A percentile compares a stretch with the other conserved stretches of the same genome.
These are phyloP conservation scores for Taphrina populina DNA, from an alignment of 1,139 yeast species.

Conservation along the genomic window DNA sequence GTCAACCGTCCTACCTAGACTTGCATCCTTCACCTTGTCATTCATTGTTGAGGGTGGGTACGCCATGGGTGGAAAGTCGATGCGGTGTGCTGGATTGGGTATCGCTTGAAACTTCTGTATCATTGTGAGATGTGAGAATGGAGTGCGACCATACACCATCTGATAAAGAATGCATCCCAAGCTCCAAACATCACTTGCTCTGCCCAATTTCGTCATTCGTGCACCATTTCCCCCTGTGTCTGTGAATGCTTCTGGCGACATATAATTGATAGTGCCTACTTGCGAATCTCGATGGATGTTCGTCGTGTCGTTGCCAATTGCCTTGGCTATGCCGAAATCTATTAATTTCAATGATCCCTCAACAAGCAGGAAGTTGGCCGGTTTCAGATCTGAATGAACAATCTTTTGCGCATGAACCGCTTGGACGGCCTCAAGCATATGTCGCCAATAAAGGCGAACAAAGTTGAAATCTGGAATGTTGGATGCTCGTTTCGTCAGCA, in stretches of 20 bases:
- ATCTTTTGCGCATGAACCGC: constrained; percentile 86
- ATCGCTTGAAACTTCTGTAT: constrained; percentile 80
- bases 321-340: constrained; percentile 95
- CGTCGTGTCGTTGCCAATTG: constrained; percentile 88
- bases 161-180: constrained; percentile 95
- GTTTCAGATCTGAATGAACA: constrained; percentile 92
- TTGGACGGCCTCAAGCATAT: constrained; percentile 75
- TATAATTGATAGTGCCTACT: constrained; percentile 93
- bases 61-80: constrained; percentile 57
- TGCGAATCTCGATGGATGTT: constrained; percentile 88
- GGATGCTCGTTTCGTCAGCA: constrained; percentile 59
- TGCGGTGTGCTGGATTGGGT: constrained; percentile 78
- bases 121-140: constrained; percentile 69
- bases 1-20: constrained; percentile 54
- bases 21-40: constrained; percentile 7
- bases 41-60: constrained; percentile 31
- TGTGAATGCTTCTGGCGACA: constrained; percentile 94
- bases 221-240: constrained; percentile 52
- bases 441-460: constrained; percentile 76
- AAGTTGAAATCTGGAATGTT: constrained; percentile 68
- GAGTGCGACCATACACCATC: constrained; percentile 91
- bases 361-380: constrained; percentile 89
- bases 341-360: constrained; percentile 81
- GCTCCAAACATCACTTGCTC: constrained; percentile 97
- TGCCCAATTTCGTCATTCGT: constrained; percentile 82